These are phyloP conservation scores for Umbellularia californica DNA, from an alignment of 164 flowering plant species.

Conservation along the genomic window DNA sequence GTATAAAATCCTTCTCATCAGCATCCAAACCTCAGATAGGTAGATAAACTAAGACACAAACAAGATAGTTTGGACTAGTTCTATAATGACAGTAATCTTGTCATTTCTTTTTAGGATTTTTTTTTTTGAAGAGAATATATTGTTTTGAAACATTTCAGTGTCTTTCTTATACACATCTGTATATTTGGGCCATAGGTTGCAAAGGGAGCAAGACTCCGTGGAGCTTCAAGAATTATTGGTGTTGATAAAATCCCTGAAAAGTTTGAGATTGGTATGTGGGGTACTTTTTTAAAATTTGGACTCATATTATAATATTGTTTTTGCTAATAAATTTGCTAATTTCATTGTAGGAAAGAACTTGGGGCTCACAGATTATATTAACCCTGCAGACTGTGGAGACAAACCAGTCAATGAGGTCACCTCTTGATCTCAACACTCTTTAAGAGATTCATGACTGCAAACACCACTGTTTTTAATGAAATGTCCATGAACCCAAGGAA, in stretches of 20 bases:
- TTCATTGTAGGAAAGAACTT: conserved; percentile 45
- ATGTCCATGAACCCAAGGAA: not conserved
- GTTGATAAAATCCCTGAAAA: conserved; percentile 60
- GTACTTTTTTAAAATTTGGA: too few species aligned
- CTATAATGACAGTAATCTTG: too few species aligned
- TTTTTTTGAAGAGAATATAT: not conserved
- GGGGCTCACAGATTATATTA: conserved; percentile 62
- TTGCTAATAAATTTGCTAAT: not conserved
- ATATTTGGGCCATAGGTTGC: conserved; percentile 43
- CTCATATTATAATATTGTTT: too few species aligned
- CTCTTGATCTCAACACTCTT: not conserved
- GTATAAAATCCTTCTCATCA: too few species aligned
- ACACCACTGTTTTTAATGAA: not conserved
- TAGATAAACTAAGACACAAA: too few species aligned
- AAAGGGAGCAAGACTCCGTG: conserved; percentile 52
- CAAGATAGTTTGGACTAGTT: too few species aligned
- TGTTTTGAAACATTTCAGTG: not conserved
- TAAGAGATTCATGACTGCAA: not conserved
- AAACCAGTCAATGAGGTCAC: conserved; percentile 44
- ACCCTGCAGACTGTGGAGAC: conserved; percentile 38
- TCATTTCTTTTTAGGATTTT: too few species aligned
- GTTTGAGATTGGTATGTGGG: conserved; percentile 38
- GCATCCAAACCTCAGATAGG: too few species aligned
- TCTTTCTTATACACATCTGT: not conserved
- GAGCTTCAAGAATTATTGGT: conserved; percentile 68